phyloP scores from a whole-genome alignment of 2,329 filamentous ascomycete species.

The Epichloe sibirici region DNA sequence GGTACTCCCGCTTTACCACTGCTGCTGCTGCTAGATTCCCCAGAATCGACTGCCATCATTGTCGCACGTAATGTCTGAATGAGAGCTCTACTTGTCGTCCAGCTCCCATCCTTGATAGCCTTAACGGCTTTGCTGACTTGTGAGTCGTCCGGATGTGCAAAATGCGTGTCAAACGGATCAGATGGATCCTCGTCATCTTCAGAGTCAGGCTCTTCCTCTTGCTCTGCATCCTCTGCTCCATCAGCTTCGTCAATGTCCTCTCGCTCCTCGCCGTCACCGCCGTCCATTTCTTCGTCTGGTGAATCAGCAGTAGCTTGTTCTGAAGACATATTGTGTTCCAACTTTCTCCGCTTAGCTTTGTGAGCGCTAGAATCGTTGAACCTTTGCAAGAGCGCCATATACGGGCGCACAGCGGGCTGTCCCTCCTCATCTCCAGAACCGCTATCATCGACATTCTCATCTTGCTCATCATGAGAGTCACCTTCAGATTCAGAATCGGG shows the following conservation, averaged over 20 bases:
- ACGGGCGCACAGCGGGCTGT: slow-evolving; percentile 33
- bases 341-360: slow-evolving; percentile 44
- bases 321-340: slow-evolving; percentile 27
- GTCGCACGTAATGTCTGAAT: slow-evolving; percentile 36
- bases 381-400: slow-evolving; percentile 46
- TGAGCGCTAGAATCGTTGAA: slow-evolving; percentile 34
- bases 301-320: slow-evolving; percentile 11
- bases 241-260: slow-evolving; percentile 15
- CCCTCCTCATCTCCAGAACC: slow-evolving; percentile 33
- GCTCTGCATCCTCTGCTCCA: slow-evolving; percentile 11
- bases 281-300: slow-evolving; percentile 11
- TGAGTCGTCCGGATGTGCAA: slow-evolving; percentile 53
- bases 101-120: slow-evolving; percentile 36
- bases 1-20: slow-evolving; percentile 17
- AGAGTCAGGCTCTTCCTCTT: slow-evolving; percentile 21
- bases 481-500: slow-evolving; percentile 7
- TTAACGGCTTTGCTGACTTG: slow-evolving; percentile 42
- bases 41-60: slow-evolving; percentile 32
- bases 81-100: slow-evolving; percentile 35
- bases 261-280: slow-evolving; percentile 27
- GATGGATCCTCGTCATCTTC: slow-evolving; percentile 39
- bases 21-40: slow-evolving; percentile 6
- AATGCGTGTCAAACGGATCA: slow-evolving; percentile 76
- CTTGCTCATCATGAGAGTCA: slow-evolving; percentile 20
- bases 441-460: slow-evolving; percentile 25